Percentiles rank a stretch among this genome's conserved stretches.
phyloP scores from a whole-genome alignment of 768 basidiomycete genomes.

The Chalciporus pseudorubinellus region DNA sequence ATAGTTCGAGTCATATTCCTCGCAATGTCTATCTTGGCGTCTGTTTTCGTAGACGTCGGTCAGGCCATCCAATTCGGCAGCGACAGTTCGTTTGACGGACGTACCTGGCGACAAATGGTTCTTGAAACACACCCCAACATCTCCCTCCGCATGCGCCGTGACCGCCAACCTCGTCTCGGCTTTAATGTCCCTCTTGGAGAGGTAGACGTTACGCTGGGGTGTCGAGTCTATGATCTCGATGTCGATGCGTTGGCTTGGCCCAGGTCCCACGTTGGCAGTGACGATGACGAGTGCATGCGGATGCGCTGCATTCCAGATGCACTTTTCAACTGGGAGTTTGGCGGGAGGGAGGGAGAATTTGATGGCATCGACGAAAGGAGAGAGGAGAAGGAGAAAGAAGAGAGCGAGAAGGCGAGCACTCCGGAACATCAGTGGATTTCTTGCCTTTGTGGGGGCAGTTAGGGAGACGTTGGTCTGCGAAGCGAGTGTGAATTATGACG shows the following conservation, averaged over 20 bases:
- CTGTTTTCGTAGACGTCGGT: slow-evolving; percentile 30
- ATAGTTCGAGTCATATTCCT: slow-evolving; percentile 61
- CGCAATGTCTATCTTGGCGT: slow-evolving; percentile 45
- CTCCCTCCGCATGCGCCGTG: slow-evolving; percentile 89
- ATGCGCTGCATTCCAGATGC: slow-evolving; percentile 95
- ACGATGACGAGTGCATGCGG: slow-evolving; percentile 88
- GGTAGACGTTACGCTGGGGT: slow-evolving; percentile 80
- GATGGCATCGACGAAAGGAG: slow-evolving; percentile 52
- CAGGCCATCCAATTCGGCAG: neutral
- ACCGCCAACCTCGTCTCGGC: slow-evolving; percentile 92
- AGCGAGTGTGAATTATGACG: no score
- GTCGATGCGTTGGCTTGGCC: slow-evolving; percentile 79
- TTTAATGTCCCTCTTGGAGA: slow-evolving; percentile 84
- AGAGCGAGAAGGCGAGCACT: neutral
- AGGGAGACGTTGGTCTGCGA: no score
- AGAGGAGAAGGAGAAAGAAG: slow-evolving; percentile 27
- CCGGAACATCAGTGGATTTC: slow-evolving; percentile 2
- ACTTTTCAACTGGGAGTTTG: slow-evolving; percentile 74
- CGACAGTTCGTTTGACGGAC: neutral
- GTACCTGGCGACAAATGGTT: slow-evolving; percentile 74
- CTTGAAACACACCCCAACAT: slow-evolving; percentile 93
- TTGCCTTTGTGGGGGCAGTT: neutral
- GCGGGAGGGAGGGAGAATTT: slow-evolving; percentile 80
- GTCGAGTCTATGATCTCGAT: slow-evolving; percentile 92
- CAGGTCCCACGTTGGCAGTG: slow-evolving; percentile 86